These are phyloP conservation scores for Fusarium avenaceum DNA, from an alignment of 2,329 filamentous ascomycete species.

Conservation along the genomic window DNA sequence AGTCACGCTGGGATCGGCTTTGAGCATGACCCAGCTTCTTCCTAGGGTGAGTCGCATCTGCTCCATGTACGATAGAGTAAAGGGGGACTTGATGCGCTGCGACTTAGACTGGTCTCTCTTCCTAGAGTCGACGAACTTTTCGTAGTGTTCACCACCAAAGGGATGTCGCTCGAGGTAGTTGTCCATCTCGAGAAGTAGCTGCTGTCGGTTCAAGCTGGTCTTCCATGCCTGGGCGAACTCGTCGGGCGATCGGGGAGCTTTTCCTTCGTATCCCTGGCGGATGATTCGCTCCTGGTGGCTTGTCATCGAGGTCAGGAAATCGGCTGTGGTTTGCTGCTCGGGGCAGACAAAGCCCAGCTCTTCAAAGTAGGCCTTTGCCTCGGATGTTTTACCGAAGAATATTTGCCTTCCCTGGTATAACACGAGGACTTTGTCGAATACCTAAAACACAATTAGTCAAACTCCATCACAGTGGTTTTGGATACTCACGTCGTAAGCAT, in stretches of 20 bases:
- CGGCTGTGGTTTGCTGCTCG: slow-evolving; percentile 72
- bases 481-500: slow-evolving; percentile 48
- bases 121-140: slow-evolving; percentile 44
- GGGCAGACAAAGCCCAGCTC: slow-evolving; percentile 69
- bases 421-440: slow-evolving; percentile 77
- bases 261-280: slow-evolving; percentile 51
- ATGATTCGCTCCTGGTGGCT: slow-evolving; percentile 54
- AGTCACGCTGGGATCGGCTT: slow-evolving; percentile 41
- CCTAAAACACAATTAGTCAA: slow-evolving; percentile 15
- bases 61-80: slow-evolving; percentile 39
- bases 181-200: slow-evolving; percentile 50
- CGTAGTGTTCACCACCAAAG: slow-evolving; percentile 47
- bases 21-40: slow-evolving; percentile 43
- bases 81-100: slow-evolving; percentile 40
- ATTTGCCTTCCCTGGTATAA: slow-evolving; percentile 77
- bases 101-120: slow-evolving; percentile 45
- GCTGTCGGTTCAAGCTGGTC: slow-evolving; percentile 41
- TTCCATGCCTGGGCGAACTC: slow-evolving; percentile 56
- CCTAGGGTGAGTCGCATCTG: slow-evolving; percentile 39
- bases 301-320: slow-evolving; percentile 74
- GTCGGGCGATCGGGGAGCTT: slow-evolving; percentile 53
- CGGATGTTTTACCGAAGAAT: slow-evolving; percentile 54
- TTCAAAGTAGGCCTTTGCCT: slow-evolving; percentile 50
- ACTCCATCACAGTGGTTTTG: accelerated
- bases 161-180: slow-evolving; percentile 48